Evolutionary conservation across 208 protist species (phyloP), one percentile per base, ranked within the genome.

Genomic region (Acanthamoeba royreba): DNA sequence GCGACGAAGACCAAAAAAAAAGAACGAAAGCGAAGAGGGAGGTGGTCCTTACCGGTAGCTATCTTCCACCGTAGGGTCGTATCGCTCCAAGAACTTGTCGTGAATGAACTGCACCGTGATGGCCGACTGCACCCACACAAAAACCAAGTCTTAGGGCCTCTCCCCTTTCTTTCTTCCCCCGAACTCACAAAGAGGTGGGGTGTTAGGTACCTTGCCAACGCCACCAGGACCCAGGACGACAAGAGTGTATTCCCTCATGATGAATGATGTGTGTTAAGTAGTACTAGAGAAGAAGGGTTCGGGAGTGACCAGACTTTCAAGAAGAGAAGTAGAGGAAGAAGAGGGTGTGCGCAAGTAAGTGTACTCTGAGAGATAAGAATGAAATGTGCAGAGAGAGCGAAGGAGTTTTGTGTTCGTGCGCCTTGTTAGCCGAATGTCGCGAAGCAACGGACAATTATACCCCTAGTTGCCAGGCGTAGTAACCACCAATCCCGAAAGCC

Each of bases 41-140:
- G 0, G 0, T 66, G 19, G 0, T 0, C 17, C 0, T 2, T 66
- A 89, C 81, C 72, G 13, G 38, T 89, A 89, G 81, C 81, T 89
- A 52, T 89, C 81, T 43, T 89, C 81, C 1, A 89, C 53, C 0
- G 81, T 89, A 13, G 81, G 81, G 53, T 89, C 81, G 33, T 89
- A 89, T 58, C 53, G 46, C 35, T 58, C 53, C 33, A 89, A 52
- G 33, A 89, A 89, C 31, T 58, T 89, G 47, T 66, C 81, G 46
- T 89, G 81, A 89, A 89, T 89, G 49, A 89, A 89, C 28, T 69
- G 46, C 4, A 89, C 81, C 31, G 81, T 89, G 2, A 89, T 58
- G 81, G 81, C 81, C 19, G 81, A 89, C 53, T 89, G 31, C 4
- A 7, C 0, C n/a, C n/a, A n/a, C n/a, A n/a, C n/a, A 58, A 58